Base-by-base conservation (phyloP, 106 monocot species). In the Hemerocallis citrina region DNA sequence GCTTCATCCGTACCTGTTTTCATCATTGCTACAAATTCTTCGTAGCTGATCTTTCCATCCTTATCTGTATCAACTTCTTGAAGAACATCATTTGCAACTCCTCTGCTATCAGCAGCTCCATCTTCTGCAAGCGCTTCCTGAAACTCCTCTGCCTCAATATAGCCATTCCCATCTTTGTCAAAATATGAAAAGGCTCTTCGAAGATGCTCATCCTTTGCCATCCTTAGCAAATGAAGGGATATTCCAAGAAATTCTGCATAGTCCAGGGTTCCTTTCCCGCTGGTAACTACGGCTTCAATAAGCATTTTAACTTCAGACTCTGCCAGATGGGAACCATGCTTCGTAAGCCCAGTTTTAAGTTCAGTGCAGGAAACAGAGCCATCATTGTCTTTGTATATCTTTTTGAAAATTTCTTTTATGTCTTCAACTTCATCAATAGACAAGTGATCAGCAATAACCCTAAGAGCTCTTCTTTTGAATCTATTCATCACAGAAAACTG, bases 401-500 rank as follows among this genome's bases (percentile, higher is more conserved):
- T 67, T 59, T 79, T 79, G 57, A 84, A 84, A 60, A 75, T 79
- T 37, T 79, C 79, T 55, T 79, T 84, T 61, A 84, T 84, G 51
- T 75, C 83, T 62, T 84, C 83, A 42, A 84, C 75, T 71, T 84
- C 83, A 55, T 84, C 83, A 48, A 30, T 69, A 25, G 83, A 84
- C 34, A 84, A 72, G 38, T 84, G 83, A 37, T 84, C 83, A 54
- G 83, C 83, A 72, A 84, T 84, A 36, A 96, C 96, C 79, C 96
- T 80, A 45, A 96, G 70, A 67, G 91, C 96, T 73, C 79, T 96
- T 42, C 96, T 91, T 76, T 96, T 96, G 66, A 96, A 96, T 56
- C 90, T 78, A 59, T 91, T 96, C 96, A 96, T 96, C 74, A 79
- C 78, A 45, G 91, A 91, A 63, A 96, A 96, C 59, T 96, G 96